Evolutionary conservation across 2,329 filamentous ascomycete species (phyloP).

Genomic region (Neofusicoccum kwambonambiense): DNA sequence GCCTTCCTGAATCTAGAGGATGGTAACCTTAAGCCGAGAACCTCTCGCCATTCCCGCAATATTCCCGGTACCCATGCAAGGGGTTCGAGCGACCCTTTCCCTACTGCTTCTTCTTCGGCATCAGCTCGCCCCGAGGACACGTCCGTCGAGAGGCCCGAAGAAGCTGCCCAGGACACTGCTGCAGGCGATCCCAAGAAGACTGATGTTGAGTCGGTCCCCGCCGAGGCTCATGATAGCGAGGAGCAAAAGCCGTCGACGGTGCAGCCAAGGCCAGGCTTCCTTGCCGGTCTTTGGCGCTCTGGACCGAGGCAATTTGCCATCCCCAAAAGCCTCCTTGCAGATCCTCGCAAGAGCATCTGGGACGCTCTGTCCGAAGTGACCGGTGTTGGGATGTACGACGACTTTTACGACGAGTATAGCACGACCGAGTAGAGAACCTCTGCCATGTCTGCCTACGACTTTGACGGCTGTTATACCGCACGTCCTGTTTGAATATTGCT

Average conservation of each 20-base stretch:
- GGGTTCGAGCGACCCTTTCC: background rate
- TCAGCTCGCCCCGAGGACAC: background rate
- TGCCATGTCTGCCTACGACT: background rate
- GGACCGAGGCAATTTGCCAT: conserved; percentile 1
- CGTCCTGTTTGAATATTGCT: background rate
- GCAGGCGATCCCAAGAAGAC: background rate
- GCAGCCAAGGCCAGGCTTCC: background rate
- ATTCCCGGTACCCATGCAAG: background rate
- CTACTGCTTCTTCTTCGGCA: background rate
- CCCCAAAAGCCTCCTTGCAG: background rate
- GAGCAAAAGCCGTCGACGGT: background rate
- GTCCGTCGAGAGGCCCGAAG: background rate
- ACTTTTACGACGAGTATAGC: conserved; percentile 13
- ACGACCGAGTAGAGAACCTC: background rate
- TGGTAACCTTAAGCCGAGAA: background rate
- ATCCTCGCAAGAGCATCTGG: conserved; percentile 16
- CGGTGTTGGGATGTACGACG: conserved; percentile 13
- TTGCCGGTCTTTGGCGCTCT: background rate
- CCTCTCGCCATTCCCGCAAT: background rate
- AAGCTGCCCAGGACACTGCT: background rate
- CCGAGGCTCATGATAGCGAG: background rate
- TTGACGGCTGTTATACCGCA: background rate
- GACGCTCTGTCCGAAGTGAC: conserved; percentile 10
- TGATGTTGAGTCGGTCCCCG: background rate
- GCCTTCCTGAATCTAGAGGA: conserved; percentile 5